Evolutionary conservation across 2,329 filamentous ascomycete species (phyloP), one percentile per base, ranked within the genome.

Genomic region (Fusarium caatingaense): DNA sequence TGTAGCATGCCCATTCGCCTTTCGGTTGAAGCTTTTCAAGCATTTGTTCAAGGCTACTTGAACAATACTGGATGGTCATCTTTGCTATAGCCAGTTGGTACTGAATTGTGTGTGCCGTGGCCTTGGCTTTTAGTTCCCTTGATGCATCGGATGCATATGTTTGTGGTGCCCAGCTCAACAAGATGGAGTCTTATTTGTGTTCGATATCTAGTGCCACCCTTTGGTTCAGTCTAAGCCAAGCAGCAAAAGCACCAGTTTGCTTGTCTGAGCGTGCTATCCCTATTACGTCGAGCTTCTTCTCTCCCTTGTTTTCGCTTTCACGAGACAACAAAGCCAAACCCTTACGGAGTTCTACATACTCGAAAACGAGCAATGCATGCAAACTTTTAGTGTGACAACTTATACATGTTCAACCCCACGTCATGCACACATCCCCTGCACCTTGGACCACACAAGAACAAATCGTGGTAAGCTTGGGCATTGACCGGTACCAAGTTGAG

Each of bases 401-500:
- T 61, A 45, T 30, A 66, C 57, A 45, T 47, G 49, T 46, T 27
- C 18, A 56, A 56, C 64, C 60, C 62, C 55, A 60, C 64, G 64
- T 23, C 59, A 50, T 58, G 23, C 21, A 23, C 32, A 41, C 62
- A 50, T 56, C 56, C 55, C 46, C 37, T 55, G 41, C 55, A 47
- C 34, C 34, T 28, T 46, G 51, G 21, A 60, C 60, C 51, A 48
- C 23, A 40, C n/a, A 30, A 56, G 34, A 30, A 41, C 34, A 51
- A 28, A 58, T 49, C 27, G 30, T 60, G 25, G 34, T 53, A 68
- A 49, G 64, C 60, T 63, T 56, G 40, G 60, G 63, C 51, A 37
- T 53, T 66, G 70, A 74, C 72, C 71, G 72, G 72, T 74, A 54
- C 64, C 46, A 46, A 47, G 28, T 58, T 20, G 41, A 67, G 64